phyloP scores from a whole-genome alignment of 2,329 filamentous ascomycete genomes.

The Fusarium circinatum region DNA sequence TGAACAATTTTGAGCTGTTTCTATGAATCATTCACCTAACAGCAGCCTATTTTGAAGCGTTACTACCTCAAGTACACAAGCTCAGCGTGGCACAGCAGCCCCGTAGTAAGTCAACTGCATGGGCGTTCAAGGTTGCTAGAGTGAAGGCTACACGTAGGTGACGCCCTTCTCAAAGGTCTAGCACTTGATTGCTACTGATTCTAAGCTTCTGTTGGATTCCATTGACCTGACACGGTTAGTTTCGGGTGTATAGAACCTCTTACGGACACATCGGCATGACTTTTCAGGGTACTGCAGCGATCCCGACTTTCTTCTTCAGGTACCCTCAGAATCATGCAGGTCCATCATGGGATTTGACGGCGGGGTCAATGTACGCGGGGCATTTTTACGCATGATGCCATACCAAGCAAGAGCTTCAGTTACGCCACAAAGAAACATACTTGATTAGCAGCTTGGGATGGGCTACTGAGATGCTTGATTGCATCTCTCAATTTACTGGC shows the following conservation, averaged over 20 bases:
- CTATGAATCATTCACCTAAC: background rate
- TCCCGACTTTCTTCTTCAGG: background rate
- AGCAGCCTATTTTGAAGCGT: background rate
- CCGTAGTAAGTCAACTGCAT: constrained; percentile 10
- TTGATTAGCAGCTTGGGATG: background rate
- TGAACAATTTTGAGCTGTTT: background rate
- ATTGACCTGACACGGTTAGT: constrained; percentile 3
- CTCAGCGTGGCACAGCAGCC: constrained; percentile 13
- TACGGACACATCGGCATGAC: background rate
- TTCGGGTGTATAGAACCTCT: background rate
- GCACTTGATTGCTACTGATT: background rate
- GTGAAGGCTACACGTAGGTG: background rate
- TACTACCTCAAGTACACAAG: background rate
- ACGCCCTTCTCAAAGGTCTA: constrained; percentile 20
- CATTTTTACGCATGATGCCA: background rate
- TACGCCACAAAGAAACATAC: background rate
- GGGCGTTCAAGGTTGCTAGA: background rate
- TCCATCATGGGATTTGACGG: constrained; percentile 6
- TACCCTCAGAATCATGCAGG: constrained; percentile 1
- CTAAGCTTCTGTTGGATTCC: constrained; percentile 24
- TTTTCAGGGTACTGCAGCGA: background rate
- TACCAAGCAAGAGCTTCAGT: background rate
- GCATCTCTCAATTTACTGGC: no score
- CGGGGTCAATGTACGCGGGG: constrained; percentile 17
- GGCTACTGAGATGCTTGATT: background rate